Evolutionary conservation across 257 asterid genomes (phyloP), one percentile per base, ranked within the genome.

Genomic region (Cinchona pubescens): DNA sequence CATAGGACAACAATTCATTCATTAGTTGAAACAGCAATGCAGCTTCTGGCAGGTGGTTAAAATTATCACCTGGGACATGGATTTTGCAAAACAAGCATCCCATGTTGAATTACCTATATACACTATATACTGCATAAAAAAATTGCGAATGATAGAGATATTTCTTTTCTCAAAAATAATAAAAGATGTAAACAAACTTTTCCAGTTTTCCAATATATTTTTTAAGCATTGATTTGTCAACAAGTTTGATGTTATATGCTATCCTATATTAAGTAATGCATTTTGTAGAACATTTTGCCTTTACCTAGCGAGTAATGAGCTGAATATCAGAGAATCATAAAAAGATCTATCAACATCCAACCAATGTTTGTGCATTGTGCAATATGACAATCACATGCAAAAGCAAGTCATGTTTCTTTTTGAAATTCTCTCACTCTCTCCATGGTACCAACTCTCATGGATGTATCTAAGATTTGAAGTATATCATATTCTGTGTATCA

Each of bases 11-110:
- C 88, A 4, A 89, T 92, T 80, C 90, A 85, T 60, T 67, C 90
- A 11, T 86, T 92, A 48, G 89, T 91, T 32, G 94, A 85, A 74
- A 84, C 82, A 40, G 96, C 98, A 37, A 83, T 82, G 75, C 69
- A 82, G 73, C 80, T 92, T 78, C 67, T 92, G 81, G 78, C 83
- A 75, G 87, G 84, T 37, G 71, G 67, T 49, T 71, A 30, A 46
- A 79, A 55, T 15, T 34, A 16, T 70, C 49, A 3, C n/a, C 34
- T 38, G 38, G 64, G 18, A 19, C 25, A 79, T 72, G 42, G 67
- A 64, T 48, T n/a, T 46, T 69, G 51, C 53, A 46, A 77, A 61
- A 40, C 38, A 73, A 42, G 59, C 27, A 60, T 43, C 34, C 3
- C 5, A 23, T 25, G 13, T 13, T 58, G 45, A 23, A 16, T 58